Evolutionary conservation across 2,329 filamentous ascomycete genomes (phyloP).

Genomic region (Trichoderma sp.): DNA sequence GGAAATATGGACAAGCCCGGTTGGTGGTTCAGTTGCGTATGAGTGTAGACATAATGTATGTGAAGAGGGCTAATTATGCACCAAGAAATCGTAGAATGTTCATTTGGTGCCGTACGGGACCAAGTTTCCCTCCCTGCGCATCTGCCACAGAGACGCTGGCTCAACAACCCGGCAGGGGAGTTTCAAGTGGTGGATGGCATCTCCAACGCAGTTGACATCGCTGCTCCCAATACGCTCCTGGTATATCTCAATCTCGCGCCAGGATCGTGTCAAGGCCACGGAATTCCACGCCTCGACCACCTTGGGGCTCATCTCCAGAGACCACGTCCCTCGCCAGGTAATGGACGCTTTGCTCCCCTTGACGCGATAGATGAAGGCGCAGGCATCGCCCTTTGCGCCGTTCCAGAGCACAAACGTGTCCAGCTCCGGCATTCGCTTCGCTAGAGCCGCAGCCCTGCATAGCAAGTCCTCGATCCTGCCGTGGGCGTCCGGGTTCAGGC

Average conservation of each 20-base stretch:
- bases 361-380: slow-evolving; percentile 33
- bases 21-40: background rate
- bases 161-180: slow-evolving; percentile 33
- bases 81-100: background rate
- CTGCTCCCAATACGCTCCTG: background rate
- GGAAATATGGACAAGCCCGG: background rate
- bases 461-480: slow-evolving; percentile 28
- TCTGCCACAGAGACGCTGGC: slow-evolving; percentile 34
- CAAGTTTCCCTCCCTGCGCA: slow-evolving; percentile 28
- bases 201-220: slow-evolving; percentile 29
- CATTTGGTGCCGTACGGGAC: background rate
- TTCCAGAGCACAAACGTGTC: background rate
- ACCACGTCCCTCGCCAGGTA: slow-evolving; percentile 36
- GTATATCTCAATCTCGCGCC: slow-evolving; percentile 21
- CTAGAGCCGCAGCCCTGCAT: slow-evolving; percentile 24
- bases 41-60: background rate
- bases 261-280: slow-evolving; percentile 11
- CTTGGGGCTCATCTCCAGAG: slow-evolving; percentile 27
- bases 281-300: slow-evolving; percentile 26
- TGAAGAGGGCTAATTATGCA: background rate
- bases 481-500: slow-evolving; percentile 12
- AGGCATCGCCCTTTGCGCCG: slow-evolving; percentile 25
- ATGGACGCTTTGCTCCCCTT: slow-evolving; percentile 24
- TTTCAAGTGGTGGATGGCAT: slow-evolving; percentile 32
- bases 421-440: slow-evolving; percentile 29